phyloP scores from a whole-genome alignment of 106 monocot species.

The Agapanthus africanus region DNA sequence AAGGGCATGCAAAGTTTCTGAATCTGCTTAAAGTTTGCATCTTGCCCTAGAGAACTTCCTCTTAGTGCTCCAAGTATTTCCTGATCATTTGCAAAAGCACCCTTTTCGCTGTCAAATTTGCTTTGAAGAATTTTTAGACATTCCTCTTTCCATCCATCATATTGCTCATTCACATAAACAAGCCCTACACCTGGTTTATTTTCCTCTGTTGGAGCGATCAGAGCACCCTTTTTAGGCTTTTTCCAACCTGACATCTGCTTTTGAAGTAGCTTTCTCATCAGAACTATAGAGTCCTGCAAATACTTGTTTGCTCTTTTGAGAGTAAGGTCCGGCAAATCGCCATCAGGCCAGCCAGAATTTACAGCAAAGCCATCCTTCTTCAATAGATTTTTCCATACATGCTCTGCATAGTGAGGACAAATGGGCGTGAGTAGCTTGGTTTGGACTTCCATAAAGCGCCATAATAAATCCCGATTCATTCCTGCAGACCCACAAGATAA shows the following conservation, averaged over 20 bases:
- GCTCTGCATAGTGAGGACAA: slow-evolving; percentile 82
- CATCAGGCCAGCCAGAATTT: slow-evolving; percentile 67
- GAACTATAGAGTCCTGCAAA: slow-evolving; percentile 73
- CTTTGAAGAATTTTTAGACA: slow-evolving; percentile 58
- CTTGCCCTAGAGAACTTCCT: slow-evolving; percentile 37
- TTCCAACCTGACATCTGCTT: slow-evolving; percentile 72
- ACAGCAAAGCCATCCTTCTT: slow-evolving; percentile 56
- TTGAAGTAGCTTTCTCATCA: slow-evolving; percentile 69
- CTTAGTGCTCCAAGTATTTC: slow-evolving; percentile 70
- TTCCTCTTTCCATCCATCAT: slow-evolving; percentile 82
- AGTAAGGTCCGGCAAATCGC: slow-evolving; percentile 51
- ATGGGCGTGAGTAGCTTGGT: slow-evolving; percentile 75
- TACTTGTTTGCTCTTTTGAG: slow-evolving; percentile 76
- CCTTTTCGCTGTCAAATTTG: slow-evolving; percentile 37
- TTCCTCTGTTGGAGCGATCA: slow-evolving; percentile 22
- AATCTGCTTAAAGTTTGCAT: slow-evolving; percentile 52
- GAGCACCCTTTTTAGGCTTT: slow-evolving; percentile 57
- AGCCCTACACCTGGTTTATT: slow-evolving; percentile 49
- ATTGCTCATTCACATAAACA: slow-evolving; percentile 80
- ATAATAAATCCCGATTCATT: slow-evolving; percentile 67
- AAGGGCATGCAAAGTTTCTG: slow-evolving; percentile 91
- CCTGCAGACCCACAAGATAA: slow-evolving; percentile 71
- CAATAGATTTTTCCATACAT: slow-evolving; percentile 64
- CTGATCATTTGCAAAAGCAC: slow-evolving; percentile 45
- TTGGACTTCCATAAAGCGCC: slow-evolving; percentile 77